These are phyloP conservation scores for Talaromyces rugulosus DNA, from an alignment of 2,329 filamentous ascomycete genomes.

Conservation along the genomic window DNA sequence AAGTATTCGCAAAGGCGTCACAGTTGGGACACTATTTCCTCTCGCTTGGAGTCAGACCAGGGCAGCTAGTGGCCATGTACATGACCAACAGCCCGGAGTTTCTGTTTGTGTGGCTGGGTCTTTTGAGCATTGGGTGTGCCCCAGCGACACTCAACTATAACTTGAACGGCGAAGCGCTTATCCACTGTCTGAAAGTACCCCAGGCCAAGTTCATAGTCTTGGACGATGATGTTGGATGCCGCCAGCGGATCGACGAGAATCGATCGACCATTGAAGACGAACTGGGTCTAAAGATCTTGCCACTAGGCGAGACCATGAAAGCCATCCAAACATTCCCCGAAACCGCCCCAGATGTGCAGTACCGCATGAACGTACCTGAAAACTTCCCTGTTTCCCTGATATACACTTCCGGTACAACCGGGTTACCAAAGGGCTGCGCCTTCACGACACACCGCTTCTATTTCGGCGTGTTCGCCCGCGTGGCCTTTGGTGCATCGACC, in stretches of 20 bases:
- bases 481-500: slow-evolving; percentile 13
- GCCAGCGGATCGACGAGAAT: slow-evolving; percentile 54
- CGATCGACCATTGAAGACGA: slow-evolving; percentile 47
- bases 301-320: slow-evolving; percentile 32
- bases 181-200: slow-evolving; percentile 62
- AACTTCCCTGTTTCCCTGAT: slow-evolving; percentile 60
- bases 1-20: slow-evolving; percentile 53
- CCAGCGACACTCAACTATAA: slow-evolving; percentile 71
- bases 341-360: slow-evolving; percentile 52
- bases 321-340: slow-evolving; percentile 46
- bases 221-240: slow-evolving; percentile 53
- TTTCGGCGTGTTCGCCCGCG: slow-evolving; percentile 29
- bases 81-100: slow-evolving; percentile 67
- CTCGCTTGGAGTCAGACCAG: slow-evolving; percentile 53
- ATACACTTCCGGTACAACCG: slow-evolving; percentile 74
- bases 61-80: slow-evolving; percentile 62
- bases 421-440: slow-evolving; percentile 66
- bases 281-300: slow-evolving; percentile 55
- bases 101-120: slow-evolving; percentile 60
- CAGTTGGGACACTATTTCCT: slow-evolving; percentile 62
- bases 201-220: slow-evolving; percentile 55
- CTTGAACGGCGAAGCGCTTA: slow-evolving; percentile 57
- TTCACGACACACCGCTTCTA: slow-evolving; percentile 53
- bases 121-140: slow-evolving; percentile 62
- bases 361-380: slow-evolving; percentile 50